phyloP scores from a whole-genome alignment of 2,329 filamentous ascomycete genomes.

The Pseudogymnoascus sp. region DNA sequence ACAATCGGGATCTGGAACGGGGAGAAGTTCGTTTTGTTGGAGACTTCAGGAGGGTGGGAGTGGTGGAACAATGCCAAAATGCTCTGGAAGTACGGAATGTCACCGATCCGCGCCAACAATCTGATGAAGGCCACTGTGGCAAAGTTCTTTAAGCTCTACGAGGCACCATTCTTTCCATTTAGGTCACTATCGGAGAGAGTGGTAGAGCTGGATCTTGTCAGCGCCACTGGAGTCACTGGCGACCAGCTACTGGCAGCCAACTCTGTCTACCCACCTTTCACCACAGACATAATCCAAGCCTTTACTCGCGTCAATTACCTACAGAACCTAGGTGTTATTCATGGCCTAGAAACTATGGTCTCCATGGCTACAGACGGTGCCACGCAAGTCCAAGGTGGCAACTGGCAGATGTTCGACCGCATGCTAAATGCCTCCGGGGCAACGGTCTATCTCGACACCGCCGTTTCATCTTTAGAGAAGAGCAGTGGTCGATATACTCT shows the following conservation, averaged over 20 bases:
- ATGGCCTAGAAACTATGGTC: conserved; percentile 80
- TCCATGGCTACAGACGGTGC: conserved; percentile 86
- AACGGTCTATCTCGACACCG: conserved; percentile 55
- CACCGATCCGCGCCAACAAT: conserved; percentile 64
- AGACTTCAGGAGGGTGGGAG: conserved; percentile 48
- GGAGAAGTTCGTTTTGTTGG: conserved; percentile 59
- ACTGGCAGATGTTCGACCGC: conserved; percentile 86
- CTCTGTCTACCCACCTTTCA: conserved; percentile 52
- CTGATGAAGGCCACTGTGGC: conserved; percentile 64
- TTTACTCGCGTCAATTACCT: conserved; percentile 92
- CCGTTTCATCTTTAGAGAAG: conserved; percentile 53
- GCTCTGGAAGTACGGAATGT: conserved; percentile 76
- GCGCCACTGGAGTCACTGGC: conserved; percentile 63
- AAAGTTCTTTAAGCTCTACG: conserved; percentile 73
- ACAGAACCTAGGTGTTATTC: conserved; percentile 76
- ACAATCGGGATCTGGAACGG: conserved; percentile 82
- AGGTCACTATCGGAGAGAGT: conserved; percentile 61
- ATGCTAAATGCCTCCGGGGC: conserved; percentile 65
- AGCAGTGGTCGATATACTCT: conserved; percentile 43
- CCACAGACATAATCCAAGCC: conserved; percentile 78
- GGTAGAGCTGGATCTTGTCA: conserved; percentile 57
- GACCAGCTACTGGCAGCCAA: conserved; percentile 62
- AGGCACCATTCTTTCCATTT: conserved; percentile 78
- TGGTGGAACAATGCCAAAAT: conserved; percentile 80
- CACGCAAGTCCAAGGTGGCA: conserved; percentile 71